Evolutionary conservation across 2,329 filamentous ascomycete genomes (phyloP), one percentile per base, ranked within the genome.

Genomic region (Thermomyces lanuginosus): DNA sequence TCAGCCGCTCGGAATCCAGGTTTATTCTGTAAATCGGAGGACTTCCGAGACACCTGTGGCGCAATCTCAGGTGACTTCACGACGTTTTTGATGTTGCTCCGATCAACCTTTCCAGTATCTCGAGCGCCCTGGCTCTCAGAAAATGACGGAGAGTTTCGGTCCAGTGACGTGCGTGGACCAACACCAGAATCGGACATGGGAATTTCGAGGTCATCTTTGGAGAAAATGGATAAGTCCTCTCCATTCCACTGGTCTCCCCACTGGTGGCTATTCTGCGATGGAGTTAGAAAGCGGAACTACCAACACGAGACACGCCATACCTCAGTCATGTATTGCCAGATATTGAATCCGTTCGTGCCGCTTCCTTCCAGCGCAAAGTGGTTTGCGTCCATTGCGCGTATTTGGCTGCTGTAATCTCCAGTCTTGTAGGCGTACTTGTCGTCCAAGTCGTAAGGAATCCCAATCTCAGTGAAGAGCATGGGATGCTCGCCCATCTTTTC

Each of bases 391-490:
- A 98, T 76, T 5, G 89, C 89, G 2, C 80, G 72, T 17, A 77
- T 79, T 49, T 98, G 89, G 42, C 81, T 92, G 22, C 78, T 76
- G 53, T 92, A 98, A 51, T 98, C 80, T 5, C 91, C 89, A 4
- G 82, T 92, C 54, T 82, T 80, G 56, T 98, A 98, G 1, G 89
- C 89, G 44, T 89, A 66, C 53, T 92, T 84, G 38, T 92, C 75
- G 45, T 98, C 86, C 91, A 98, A 95, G 47, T 98, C 89, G 47
- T 92, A 98, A 0, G 89, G 89, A 32, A 98, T 93, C 5, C 89
- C 89, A 43, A 95, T 95, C 48, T 98, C 89, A 1, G 82, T 91
- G 50, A 93, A 72, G 4, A 98, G 56, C 40, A 83, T 82, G 0
- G 89, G 89, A 41, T 91, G 84, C 12, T 78, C 72, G 11, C 89